These are phyloP conservation scores for Nyctanthes arbortristis DNA, from an alignment of 257 asterid genomes.

Conservation along the genomic window DNA sequence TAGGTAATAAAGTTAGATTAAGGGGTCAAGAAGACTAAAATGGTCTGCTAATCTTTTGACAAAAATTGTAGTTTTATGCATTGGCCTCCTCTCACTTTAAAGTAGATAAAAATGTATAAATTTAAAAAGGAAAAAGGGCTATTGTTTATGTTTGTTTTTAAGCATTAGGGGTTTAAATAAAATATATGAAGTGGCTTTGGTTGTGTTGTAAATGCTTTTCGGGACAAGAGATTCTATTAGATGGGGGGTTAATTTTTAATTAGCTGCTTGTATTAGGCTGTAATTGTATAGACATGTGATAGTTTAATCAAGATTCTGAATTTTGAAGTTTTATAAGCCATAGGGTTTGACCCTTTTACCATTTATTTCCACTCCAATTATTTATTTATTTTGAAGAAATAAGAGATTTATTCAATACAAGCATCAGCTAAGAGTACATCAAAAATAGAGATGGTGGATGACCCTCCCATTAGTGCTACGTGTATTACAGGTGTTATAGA, in stretches of 20 bases:
- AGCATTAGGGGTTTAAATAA: conserved; percentile 3
- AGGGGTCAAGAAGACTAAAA: conserved; percentile 28
- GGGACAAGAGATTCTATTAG: conserved; percentile 40
- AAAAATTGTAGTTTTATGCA: conserved; percentile 22
- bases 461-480: too few relatives aligned
- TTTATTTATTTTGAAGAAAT: too few relatives aligned
- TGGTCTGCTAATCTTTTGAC: conserved; percentile 44
- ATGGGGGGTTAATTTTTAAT: background rate
- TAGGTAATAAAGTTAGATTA: conserved; percentile 29
- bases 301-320: conserved; percentile 29
- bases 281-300: conserved; percentile 42
- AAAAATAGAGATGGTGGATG: background rate
- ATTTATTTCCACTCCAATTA: too few relatives aligned
- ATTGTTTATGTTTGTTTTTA: background rate
- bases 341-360: too few relatives aligned
- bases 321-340: too few relatives aligned
- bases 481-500: too few relatives aligned
- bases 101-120: too few relatives aligned
- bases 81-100: conserved; percentile 24
- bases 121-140: too few relatives aligned
- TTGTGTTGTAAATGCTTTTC: conserved; percentile 50
- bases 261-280: conserved; percentile 20
- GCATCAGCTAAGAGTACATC: background rate
- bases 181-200: conserved; percentile 32
- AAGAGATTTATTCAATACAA: too few relatives aligned